Conservation (phyloP, 345 rosid species). For the Angophora floribunda region DNA sequence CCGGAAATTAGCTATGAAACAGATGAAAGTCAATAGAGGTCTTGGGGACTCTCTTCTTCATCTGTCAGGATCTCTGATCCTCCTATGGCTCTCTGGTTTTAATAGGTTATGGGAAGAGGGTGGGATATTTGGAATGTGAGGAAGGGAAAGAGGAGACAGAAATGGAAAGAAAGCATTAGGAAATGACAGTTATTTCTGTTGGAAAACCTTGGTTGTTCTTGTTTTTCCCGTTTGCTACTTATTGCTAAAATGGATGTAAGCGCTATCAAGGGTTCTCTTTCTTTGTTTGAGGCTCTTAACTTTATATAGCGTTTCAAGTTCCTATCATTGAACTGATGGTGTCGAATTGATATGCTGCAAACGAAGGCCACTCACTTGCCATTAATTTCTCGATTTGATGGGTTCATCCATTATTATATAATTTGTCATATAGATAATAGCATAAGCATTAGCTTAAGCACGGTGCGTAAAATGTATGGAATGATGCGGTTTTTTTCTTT, state of each 20-base stretch:
- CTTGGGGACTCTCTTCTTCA: neutral
- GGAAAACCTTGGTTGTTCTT: neutral
- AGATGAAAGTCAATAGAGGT: neutral
- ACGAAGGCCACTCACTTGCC: neutral
- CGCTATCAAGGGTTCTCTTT: neutral
- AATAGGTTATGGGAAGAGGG: neutral
- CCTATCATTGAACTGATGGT: neutral
- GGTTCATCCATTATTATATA: neutral
- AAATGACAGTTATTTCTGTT: neutral
- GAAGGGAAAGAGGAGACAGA: neutral
- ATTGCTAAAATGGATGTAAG: neutral
- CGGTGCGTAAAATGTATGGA: neutral
- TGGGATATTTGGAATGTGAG: neutral
- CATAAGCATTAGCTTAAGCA: neutral
- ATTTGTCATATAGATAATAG: neutral
- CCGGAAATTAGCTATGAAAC: neutral
- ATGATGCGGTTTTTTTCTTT: neutral
- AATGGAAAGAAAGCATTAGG: neutral
- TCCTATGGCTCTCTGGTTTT: neutral
- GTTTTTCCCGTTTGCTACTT: neutral
- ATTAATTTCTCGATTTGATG: neutral
- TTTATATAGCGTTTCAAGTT: neutral
- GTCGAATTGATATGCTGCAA: neutral
- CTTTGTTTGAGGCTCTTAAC: neutral
- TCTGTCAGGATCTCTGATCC: neutral